Evolutionary conservation across 164 flowering plant species (phyloP).

Genomic region (Vitis rupestris): DNA sequence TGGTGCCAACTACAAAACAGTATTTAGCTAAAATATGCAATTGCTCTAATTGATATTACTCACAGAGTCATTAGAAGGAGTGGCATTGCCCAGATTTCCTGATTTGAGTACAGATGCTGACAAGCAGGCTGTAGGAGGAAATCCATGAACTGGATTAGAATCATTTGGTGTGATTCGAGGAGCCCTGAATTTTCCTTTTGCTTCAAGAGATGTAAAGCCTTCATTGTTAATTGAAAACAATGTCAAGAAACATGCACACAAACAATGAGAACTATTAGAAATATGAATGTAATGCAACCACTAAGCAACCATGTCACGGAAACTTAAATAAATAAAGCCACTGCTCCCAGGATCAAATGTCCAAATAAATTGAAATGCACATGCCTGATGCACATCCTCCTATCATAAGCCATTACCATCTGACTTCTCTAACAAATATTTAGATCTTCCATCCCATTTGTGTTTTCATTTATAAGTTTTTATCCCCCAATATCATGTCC

Average conservation of each 20-base stretch:
- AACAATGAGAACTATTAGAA: neutral
- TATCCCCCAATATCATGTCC: neutral
- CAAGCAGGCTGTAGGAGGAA: constrained; percentile 23
- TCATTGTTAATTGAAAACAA: constrained; percentile 28
- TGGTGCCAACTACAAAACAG: neutral
- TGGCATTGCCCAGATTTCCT: constrained; percentile 12
- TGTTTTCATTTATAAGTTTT: neutral
- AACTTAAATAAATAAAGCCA: neutral
- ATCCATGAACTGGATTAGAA: constrained; percentile 23
- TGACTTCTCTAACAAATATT: neutral
- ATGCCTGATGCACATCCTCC: neutral
- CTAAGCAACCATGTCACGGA: neutral
- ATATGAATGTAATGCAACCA: neutral
- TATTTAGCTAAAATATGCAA: neutral
- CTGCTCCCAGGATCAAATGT: neutral
- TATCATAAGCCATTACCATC: neutral
- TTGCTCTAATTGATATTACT: constrained; percentile 16
- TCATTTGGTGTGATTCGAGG: constrained; percentile 50
- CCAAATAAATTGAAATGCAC: neutral
- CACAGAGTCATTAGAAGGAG: constrained; percentile 27
- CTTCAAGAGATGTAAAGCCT: constrained; percentile 91
- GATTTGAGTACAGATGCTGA: constrained; percentile 14
- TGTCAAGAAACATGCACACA: neutral
- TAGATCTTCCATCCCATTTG: neutral
- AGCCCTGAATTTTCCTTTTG: constrained; percentile 73